These are phyloP conservation scores for Brettanomyces sp. DNA, from an alignment of 805 yeast genomes.

Conservation along the genomic window DNA sequence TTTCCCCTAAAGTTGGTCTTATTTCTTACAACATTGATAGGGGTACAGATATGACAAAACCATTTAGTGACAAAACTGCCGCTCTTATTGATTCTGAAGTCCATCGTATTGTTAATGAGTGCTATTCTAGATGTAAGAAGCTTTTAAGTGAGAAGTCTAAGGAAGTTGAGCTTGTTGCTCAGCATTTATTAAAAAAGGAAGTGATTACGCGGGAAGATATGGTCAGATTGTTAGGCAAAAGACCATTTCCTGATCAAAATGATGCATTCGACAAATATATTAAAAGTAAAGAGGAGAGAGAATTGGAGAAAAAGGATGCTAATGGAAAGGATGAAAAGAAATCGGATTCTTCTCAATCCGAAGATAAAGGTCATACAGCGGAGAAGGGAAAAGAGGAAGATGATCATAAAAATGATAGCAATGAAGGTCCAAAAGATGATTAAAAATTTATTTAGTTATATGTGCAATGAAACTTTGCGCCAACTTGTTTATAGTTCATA, in stretches of 20 bases:
- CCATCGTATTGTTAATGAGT: slow-evolving; percentile 54
- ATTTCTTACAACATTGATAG: slow-evolving; percentile 43
- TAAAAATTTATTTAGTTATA: background rate
- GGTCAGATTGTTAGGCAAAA: slow-evolving; percentile 64
- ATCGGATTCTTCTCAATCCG: background rate
- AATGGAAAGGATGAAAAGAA: slow-evolving; percentile 1
- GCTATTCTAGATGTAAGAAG: slow-evolving; percentile 49
- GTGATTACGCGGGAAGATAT: slow-evolving; percentile 77
- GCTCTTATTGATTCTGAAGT: slow-evolving; percentile 60
- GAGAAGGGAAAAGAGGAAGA: background rate
- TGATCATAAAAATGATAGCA: background rate
- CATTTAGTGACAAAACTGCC: slow-evolving; percentile 69
- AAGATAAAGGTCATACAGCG: slow-evolving; percentile 2
- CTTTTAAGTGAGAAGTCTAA: slow-evolving; percentile 48
- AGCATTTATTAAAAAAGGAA: slow-evolving; percentile 61
- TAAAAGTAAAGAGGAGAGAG: slow-evolving; percentile 22
- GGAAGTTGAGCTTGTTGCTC: slow-evolving; percentile 63
- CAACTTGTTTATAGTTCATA: too few relatives aligned
- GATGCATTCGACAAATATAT: slow-evolving; percentile 88
- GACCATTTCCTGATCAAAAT: slow-evolving; percentile 71
- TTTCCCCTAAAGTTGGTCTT: slow-evolving; percentile 72
- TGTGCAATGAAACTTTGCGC: too few relatives aligned
- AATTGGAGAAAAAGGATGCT: slow-evolving; percentile 2
- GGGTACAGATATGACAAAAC: slow-evolving; percentile 43
- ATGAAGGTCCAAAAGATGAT: background rate